Percentiles rank a stretch among this genome's conserved stretches.
phyloP scores from a whole-genome alignment of 345 rosid species.

The Atalantia buxifolia region DNA sequence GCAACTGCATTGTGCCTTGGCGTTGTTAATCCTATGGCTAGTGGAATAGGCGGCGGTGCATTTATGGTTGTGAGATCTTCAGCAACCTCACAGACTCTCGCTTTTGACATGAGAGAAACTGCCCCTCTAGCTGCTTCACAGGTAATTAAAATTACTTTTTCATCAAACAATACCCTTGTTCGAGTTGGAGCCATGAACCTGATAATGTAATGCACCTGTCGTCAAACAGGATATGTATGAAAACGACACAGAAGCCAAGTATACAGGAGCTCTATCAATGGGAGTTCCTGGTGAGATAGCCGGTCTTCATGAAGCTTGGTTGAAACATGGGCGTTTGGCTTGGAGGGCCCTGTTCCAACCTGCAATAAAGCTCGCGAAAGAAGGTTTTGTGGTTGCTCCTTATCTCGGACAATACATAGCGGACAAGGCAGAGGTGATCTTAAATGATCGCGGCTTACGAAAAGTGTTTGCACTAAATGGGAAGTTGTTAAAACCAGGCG shows the following conservation, averaged over 20 bases:
- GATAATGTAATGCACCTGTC: neutral
- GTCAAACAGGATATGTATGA: conserved; percentile 69
- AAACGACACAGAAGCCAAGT: conserved; percentile 45
- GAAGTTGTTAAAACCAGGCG: conserved; percentile 54
- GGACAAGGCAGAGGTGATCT: conserved; percentile 15
- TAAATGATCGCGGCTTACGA: conserved; percentile 57
- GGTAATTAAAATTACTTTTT: conserved; percentile 20
- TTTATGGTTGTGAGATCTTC: conserved; percentile 79
- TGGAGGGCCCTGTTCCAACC: conserved; percentile 79
- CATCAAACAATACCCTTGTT: no score
- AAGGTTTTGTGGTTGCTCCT: conserved; percentile 66
- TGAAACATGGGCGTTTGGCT: conserved; percentile 57
- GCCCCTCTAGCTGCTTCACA: conserved; percentile 86
- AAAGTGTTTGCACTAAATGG: conserved; percentile 71
- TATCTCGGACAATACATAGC: conserved; percentile 49
- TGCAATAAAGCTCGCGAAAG: conserved; percentile 66
- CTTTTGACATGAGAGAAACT: conserved; percentile 94
- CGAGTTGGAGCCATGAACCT: no score
- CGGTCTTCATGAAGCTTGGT: conserved; percentile 85
- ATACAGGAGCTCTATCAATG: conserved; percentile 61
- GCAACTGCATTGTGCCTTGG: conserved; percentile 86
- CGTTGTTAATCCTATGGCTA: conserved; percentile 81
- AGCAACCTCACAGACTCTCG: conserved; percentile 40
- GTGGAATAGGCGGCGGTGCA: conserved; percentile 95
- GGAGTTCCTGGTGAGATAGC: conserved; percentile 98